Percentiles rank a stretch among this genome's conserved stretches.
These are phyloP conservation scores for Trametes villosa DNA, from an alignment of 768 basidiomycete species.

Conservation along the genomic window DNA sequence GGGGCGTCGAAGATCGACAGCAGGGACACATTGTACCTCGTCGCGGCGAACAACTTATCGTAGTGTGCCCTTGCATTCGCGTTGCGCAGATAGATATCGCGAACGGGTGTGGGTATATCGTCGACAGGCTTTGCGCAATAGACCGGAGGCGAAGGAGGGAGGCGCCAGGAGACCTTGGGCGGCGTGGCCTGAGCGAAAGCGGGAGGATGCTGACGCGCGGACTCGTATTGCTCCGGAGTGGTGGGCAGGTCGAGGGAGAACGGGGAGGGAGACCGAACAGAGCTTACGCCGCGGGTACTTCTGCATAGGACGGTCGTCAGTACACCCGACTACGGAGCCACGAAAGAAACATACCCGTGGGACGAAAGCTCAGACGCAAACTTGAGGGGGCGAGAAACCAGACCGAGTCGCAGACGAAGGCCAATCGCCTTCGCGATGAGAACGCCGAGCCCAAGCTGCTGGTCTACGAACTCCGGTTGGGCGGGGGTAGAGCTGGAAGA, in stretches of 20 bases:
- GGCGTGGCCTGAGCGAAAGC: conserved; percentile 3
- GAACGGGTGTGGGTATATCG: too few species aligned
- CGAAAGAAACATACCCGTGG: not conserved
- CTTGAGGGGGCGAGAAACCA: not conserved
- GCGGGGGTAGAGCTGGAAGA: not conserved
- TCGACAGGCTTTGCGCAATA: not conserved
- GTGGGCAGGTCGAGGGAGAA: not conserved
- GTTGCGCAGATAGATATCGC: too few species aligned
- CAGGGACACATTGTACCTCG: too few species aligned
- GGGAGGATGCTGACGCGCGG: not conserved
- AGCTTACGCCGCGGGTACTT: not conserved
- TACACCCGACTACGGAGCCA: too few species aligned
- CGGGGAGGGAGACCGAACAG: not conserved
- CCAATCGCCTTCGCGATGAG: not conserved
- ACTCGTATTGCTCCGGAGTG: not conserved
- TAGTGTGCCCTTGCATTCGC: too few species aligned
- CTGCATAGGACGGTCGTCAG: too few species aligned
- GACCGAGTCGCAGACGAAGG: not conserved
- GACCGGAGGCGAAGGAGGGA: not conserved
- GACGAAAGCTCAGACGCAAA: not conserved
- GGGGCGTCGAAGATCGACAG: too few species aligned
- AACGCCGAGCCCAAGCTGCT: not conserved
- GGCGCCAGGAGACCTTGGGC: not conserved
- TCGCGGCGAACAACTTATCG: too few species aligned
- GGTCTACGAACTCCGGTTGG: not conserved